Evolutionary conservation across 495 filamentous ascomycete genomes (phyloP), one percentile per base, ranked within the genome.

Genomic region (Neurospora pannonica): DNA sequence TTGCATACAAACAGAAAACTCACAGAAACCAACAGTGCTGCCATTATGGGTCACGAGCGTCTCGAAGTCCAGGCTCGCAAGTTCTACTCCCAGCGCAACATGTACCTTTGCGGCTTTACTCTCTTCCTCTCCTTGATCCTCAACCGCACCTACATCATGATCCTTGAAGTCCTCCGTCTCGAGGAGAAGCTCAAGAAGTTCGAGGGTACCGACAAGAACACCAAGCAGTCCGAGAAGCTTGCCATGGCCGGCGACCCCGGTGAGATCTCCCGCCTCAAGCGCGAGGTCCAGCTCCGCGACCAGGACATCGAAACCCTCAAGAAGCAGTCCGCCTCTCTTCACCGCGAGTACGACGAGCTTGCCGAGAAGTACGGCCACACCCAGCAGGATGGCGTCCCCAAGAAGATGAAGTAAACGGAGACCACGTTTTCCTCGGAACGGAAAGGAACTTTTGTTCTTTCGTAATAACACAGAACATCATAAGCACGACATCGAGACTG

Each of bases 1-100:
- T 62, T 28, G 31, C 17, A 79, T 31, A 11, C 11, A 39, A 71
- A 46, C 2, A 70, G 19, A 24, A 76, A 67, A 77, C 79, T 79
- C 77, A 80, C 77, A 70, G 43, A 31, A 62, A 24, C 70, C 54
- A 79, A 72, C 73, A 84, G 85, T 76, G 89, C 90, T 70, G 89
- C 91, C 71, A 87, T 97, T 43, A 90, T 91, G 81, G 93, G 97
- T 71, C 91, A 92, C 82, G 96, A 97, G 82, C 94, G 96, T 75
- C 93, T 97, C 90, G 96, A 99, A 84, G 94, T 98, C 21, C 96
- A 99, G 83, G 96, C 96, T 74, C 95, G 96, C 87, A 98, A 98
- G 84, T 99, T 99, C 88, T 99, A 99, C 89, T 97, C 95, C 74
- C 95, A 99, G 86, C 95, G 96, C 81, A 99, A 99, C 90, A 98